Evolutionary conservation across 768 basidiomycete species (phyloP).

Genomic region (Tephrocybe sp.): DNA sequence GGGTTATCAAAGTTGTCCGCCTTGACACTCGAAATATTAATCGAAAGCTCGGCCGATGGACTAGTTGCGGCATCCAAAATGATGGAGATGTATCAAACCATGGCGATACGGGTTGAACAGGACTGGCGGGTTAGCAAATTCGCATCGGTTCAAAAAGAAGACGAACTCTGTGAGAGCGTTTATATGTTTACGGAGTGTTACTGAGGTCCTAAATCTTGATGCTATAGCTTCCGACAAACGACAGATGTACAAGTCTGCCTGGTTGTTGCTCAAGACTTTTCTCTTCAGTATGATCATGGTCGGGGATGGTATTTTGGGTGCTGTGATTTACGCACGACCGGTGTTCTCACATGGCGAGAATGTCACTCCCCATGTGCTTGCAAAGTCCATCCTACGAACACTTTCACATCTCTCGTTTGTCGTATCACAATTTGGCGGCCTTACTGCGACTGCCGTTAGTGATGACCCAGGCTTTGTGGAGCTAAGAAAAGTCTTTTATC

Average conservation of each 20-base stretch:
- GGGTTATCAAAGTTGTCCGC: constrained; percentile 39
- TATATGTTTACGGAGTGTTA: not conserved
- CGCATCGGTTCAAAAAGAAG: constrained; percentile 27
- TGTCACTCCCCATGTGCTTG: constrained; percentile 33
- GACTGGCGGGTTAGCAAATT: constrained; percentile 46
- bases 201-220: not conserved
- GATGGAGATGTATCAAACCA: constrained; percentile 27
- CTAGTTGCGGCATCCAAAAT: constrained; percentile 24
- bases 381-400: constrained; percentile 50
- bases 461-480: constrained; percentile 60
- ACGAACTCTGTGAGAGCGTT: constrained; percentile 27
- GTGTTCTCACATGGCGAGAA: constrained; percentile 11
- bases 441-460: constrained; percentile 42
- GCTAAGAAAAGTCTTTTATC: constrained; percentile 72
- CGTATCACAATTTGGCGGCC: constrained; percentile 77
- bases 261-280: constrained; percentile 70
- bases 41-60: constrained; percentile 30
- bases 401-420: constrained; percentile 73
- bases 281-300: constrained; percentile 76
- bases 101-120: constrained; percentile 41
- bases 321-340: constrained; percentile 48
- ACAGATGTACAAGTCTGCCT: constrained; percentile 47
- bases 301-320: constrained; percentile 55
- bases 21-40: constrained; percentile 29
- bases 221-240: constrained; percentile 40